Conservation (phyloP, 495 filamentous ascomycete species). For the Diplogelasinospora grovesii region DNA sequence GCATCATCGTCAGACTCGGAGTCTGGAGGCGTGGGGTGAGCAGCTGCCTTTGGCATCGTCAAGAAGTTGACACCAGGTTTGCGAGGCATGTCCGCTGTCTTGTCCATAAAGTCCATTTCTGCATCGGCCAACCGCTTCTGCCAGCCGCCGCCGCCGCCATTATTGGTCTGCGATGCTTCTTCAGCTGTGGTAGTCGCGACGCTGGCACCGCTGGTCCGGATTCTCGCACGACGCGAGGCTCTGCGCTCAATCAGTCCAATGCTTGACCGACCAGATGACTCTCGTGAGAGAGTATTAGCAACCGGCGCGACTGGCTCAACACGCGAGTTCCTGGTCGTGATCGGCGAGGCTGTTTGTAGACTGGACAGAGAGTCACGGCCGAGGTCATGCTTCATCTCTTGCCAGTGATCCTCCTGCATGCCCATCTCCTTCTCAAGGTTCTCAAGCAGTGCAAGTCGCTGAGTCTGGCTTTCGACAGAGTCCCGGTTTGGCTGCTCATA, state of each 20-base stretch:
- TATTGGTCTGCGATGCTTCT: constrained; percentile 15
- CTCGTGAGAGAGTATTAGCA: constrained; percentile 7
- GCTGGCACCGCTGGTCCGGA: constrained; percentile 23
- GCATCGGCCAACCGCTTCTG: constrained; percentile 33
- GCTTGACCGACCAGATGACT: constrained; percentile 17
- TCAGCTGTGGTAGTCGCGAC: constrained; percentile 15
- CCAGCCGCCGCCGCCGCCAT: too few relatives aligned
- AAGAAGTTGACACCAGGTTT: constrained; percentile 33
- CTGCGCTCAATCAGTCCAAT: constrained; percentile 29
- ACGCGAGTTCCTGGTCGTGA: constrained; percentile 20
- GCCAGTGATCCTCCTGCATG: constrained; percentile 44
- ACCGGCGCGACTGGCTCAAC: constrained; percentile 16
- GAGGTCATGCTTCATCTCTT: constrained; percentile 40
- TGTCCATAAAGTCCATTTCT: constrained; percentile 38
- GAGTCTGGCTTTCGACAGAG: constrained; percentile 24
- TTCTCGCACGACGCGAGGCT: constrained; percentile 25
- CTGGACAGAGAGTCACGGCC: constrained; percentile 42
- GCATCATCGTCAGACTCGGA: constrained; percentile 27
- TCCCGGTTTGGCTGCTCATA: constrained; percentile 30
- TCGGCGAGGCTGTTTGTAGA: constrained; percentile 26
- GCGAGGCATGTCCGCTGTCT: constrained; percentile 30
- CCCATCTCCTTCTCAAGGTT: constrained; percentile 50
- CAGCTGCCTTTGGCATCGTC: constrained; percentile 28
- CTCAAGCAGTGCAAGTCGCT: constrained; percentile 38
- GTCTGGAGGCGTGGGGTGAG: constrained; percentile 44